phyloP scores from a whole-genome alignment of 495 filamentous ascomycete genomes.

The Talaromyces wortmannii region DNA sequence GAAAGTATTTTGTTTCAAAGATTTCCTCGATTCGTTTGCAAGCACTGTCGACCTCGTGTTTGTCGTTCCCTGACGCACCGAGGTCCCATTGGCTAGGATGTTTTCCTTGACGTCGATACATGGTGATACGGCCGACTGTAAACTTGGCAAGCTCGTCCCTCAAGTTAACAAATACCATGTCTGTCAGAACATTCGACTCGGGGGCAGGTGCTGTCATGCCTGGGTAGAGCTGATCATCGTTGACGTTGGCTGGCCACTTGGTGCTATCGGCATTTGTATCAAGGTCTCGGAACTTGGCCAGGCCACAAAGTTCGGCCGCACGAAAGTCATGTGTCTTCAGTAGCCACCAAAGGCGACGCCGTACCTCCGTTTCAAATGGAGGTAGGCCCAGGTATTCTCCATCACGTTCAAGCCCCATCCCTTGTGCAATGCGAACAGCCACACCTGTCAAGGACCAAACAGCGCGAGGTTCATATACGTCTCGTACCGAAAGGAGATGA shows the following conservation, averaged over 20 bases:
- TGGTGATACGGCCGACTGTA: background rate
- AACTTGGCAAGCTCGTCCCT: background rate
- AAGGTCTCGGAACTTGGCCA: background rate
- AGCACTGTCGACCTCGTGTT: slow-evolving; percentile 32
- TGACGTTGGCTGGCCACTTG: background rate
- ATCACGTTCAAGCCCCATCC: slow-evolving; percentile 45
- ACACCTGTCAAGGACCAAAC: slow-evolving; percentile 19
- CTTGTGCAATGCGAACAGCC: slow-evolving; percentile 62
- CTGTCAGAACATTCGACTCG: background rate
- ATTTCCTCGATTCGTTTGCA: slow-evolving; percentile 24
- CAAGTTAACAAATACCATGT: background rate
- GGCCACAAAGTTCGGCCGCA: background rate
- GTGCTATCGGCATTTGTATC: background rate
- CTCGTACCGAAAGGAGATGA: background rate
- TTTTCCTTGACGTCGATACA: background rate
- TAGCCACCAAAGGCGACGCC: slow-evolving; percentile 27
- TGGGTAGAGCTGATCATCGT: background rate
- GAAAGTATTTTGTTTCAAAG: slow-evolving; percentile 39
- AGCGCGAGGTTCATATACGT: background rate
- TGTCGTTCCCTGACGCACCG: background rate
- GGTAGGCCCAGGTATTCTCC: slow-evolving; percentile 52
- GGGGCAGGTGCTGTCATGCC: background rate
- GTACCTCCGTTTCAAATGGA: slow-evolving; percentile 68
- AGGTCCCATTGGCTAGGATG: background rate
- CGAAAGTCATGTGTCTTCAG: background rate